A percentile compares a stretch with the other conserved stretches of the same genome.
Conservation (phyloP, 495 filamentous ascomycete species). For the Endocarpon pusillum region DNA sequence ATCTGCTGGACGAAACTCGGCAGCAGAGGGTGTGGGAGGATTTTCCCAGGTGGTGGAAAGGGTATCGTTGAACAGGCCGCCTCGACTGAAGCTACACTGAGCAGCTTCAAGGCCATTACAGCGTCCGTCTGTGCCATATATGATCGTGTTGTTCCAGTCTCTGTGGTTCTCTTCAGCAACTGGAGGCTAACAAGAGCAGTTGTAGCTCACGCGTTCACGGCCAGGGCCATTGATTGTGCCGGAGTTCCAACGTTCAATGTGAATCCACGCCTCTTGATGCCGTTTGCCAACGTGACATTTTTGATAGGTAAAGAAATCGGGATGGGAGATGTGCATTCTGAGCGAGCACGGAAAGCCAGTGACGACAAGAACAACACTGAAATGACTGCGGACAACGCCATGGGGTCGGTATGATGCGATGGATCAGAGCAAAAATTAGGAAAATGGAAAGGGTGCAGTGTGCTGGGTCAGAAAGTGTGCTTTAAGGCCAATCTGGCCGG, state of each 20-base stretch:
- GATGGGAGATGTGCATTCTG: background rate
- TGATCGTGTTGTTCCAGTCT: conserved; percentile 3
- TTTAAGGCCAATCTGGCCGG: too few species aligned
- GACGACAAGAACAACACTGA: too few species aligned
- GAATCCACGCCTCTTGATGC: background rate
- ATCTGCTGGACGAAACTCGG: background rate
- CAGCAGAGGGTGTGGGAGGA: background rate
- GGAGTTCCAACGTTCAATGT: background rate
- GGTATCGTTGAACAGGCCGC: conserved; percentile 6
- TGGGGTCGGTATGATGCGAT: too few species aligned
- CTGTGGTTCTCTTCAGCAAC: background rate
- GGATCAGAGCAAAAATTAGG: too few species aligned
- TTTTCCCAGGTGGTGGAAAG: conserved; percentile 5
- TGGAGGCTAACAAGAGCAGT: background rate
- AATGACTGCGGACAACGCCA: too few species aligned
- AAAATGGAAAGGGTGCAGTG: too few species aligned
- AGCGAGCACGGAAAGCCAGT: too few species aligned
- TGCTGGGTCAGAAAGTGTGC: too few species aligned
- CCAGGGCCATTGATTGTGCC: background rate
- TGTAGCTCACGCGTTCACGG: background rate
- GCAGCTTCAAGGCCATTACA: background rate
- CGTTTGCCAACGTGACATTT: background rate
- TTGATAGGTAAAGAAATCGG: background rate
- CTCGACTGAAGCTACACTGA: conserved; percentile 4
- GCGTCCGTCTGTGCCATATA: conserved; percentile 1